phyloP scores from a whole-genome alignment of 768 basidiomycete species.

The Macrolepiota albuminosa region DNA sequence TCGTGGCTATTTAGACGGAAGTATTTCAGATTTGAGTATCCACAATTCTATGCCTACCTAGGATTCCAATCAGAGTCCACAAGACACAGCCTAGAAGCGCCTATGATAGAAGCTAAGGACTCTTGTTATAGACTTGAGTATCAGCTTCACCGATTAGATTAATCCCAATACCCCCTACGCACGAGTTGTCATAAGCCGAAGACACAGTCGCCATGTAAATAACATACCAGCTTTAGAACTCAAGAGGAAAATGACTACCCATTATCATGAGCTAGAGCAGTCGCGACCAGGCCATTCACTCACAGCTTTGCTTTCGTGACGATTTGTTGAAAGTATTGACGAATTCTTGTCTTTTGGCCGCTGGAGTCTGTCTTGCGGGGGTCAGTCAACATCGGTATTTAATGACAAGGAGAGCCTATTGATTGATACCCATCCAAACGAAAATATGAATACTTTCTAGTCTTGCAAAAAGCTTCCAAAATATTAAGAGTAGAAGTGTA shows the following conservation, averaged over 20 bases:
- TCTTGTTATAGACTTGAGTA: background rate
- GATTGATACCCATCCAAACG: slow-evolving; percentile 79
- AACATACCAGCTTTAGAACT: slow-evolving; percentile 79
- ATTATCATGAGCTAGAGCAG: background rate
- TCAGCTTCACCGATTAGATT: slow-evolving; percentile 71
- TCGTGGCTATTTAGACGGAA: slow-evolving; percentile 56
- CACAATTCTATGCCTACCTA: slow-evolving; percentile 39
- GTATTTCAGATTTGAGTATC: background rate
- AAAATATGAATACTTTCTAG: slow-evolving; percentile 68
- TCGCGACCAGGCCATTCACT: slow-evolving; percentile 18
- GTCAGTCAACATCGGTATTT: slow-evolving; percentile 1
- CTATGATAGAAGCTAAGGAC: slow-evolving; percentile 20
- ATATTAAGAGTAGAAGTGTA: slow-evolving; percentile 94
- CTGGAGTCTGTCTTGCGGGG: slow-evolving; percentile 61
- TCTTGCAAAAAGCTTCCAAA: slow-evolving; percentile 81
- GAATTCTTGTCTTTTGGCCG: slow-evolving; percentile 75
- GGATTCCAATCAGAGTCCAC: slow-evolving; percentile 96
- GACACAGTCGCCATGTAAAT: background rate
- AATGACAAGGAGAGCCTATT: background rate
- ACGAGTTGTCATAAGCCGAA: background rate
- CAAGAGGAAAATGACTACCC: slow-evolving; percentile 82
- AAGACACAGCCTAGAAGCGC: slow-evolving; percentile 79
- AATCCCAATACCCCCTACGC: slow-evolving; percentile 81
- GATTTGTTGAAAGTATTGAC: slow-evolving; percentile 88
- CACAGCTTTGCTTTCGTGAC: slow-evolving; percentile 67